Base-by-base conservation (phyloP, 2,329 filamentous ascomycete genomes). In the Colletotrichum musicola region DNA sequence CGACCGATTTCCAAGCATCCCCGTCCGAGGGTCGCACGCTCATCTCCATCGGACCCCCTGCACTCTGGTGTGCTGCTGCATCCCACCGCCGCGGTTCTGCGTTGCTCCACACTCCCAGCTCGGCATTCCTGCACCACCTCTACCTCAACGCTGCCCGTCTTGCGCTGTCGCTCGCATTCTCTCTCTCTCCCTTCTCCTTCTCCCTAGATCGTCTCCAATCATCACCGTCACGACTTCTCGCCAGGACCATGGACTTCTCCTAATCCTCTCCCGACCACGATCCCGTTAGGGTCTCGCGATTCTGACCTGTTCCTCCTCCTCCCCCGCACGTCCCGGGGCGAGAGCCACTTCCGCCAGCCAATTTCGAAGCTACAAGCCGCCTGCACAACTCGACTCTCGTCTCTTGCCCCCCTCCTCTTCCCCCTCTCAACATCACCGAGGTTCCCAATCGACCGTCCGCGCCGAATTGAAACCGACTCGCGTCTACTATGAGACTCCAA, bases 401-500 rank as follows among this genome's bases (percentile, higher is more conserved):
- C 20, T 53, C 49, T 46, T 38, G 18, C 20, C n/a, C 25, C 30
- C 50, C 27, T 27, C 44, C 12, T 42, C 42, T 12, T n/a, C 18
- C 35, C 51, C 50, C 44, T 49, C 25, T 42, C 30, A 22, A 47
- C 59, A n/a, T 10, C 54, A 56, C 66, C 25, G 25, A 69, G 50
- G 25, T 49, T 46, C 40, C 53, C 62, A 69, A n/a, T 53, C 59
- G 12, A 56, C 53, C 42, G 14, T 25, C n/a, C 61, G 62, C 62
- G 62, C 49, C 66, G 63, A 61, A 25, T 57, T 25, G 18, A 35
- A 64, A 35, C 53, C 57, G 67, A 62, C 12, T 54, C 57, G 38
- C 27, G 38, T 63, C 53, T 71, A 72, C 64, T 72, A 90, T 91
- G 89, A 86, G 89, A 82, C 88, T 97, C 76, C 88, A 86, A 73